Evolutionary conservation across 495 filamentous ascomycete genomes (phyloP).

Genomic region (Aspergillus asperescens): DNA sequence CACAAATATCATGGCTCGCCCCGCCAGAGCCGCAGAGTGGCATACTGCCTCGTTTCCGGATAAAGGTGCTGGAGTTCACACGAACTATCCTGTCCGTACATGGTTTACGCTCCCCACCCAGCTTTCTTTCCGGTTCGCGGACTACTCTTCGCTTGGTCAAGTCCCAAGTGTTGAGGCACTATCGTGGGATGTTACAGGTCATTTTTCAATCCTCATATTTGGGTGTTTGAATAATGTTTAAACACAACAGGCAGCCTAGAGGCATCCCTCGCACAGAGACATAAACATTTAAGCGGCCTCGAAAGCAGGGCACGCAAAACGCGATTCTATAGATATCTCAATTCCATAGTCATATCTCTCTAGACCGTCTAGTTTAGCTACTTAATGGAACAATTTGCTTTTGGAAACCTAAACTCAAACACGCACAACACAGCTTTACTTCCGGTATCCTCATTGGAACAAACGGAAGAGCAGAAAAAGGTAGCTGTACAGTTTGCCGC

Average conservation of each 20-base stretch:
- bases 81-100: too few relatives aligned
- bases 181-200: too few relatives aligned
- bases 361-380: background rate
- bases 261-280: background rate
- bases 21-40: too few relatives aligned
- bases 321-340: background rate
- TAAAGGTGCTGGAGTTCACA: too few relatives aligned
- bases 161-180: too few relatives aligned
- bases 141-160: too few relatives aligned
- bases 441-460: slow-evolving; percentile 15
- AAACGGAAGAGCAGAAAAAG: slow-evolving; percentile 7
- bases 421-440: slow-evolving; percentile 1
- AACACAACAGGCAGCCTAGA: background rate
- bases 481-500: background rate
- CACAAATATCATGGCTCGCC: too few relatives aligned
- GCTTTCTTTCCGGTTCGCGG: too few relatives aligned
- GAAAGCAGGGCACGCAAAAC: background rate
- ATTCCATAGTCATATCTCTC: background rate
- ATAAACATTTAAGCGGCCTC: background rate
- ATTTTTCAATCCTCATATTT: too few relatives aligned
- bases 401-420: slow-evolving; percentile 13
- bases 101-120: too few relatives aligned
- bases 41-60: too few relatives aligned
- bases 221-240: too few relatives aligned
- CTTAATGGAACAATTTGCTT: slow-evolving; percentile 10